Percentiles rank a stretch among this genome's conserved stretches.
phyloP scores from a whole-genome alignment of 306 rosid genomes.

The Alnus rubra region DNA sequence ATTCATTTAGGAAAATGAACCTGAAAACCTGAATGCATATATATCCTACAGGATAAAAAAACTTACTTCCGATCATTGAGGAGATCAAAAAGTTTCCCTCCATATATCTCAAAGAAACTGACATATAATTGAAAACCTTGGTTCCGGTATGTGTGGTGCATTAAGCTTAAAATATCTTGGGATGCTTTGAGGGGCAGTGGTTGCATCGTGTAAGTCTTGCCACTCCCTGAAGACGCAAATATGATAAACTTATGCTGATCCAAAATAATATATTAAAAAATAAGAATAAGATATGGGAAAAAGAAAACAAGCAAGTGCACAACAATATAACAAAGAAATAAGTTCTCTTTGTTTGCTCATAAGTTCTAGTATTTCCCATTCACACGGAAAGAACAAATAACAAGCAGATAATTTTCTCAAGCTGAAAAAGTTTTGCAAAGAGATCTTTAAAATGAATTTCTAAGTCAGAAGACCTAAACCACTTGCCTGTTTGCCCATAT shows the following conservation, averaged over 20 bases:
- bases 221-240: slow-evolving; percentile 57
- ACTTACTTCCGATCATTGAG: slow-evolving; percentile 82
- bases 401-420: neutral
- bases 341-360: neutral
- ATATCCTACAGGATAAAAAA: slow-evolving; percentile 21
- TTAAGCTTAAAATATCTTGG: slow-evolving; percentile 62
- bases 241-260: slow-evolving; percentile 4
- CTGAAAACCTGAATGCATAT: slow-evolving; percentile 16
- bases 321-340: neutral
- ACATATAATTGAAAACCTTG: slow-evolving; percentile 72
- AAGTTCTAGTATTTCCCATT: neutral
- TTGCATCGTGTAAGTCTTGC: slow-evolving; percentile 89
- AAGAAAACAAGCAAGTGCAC: slow-evolving; percentile 12
- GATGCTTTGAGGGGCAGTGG: slow-evolving; percentile 87
- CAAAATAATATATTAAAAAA: slow-evolving; percentile 13
- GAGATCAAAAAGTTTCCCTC: slow-evolving; percentile 84
- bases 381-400: neutral
- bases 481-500: slow-evolving; percentile 84
- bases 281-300: slow-evolving; percentile 1
- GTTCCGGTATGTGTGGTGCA: slow-evolving; percentile 61
- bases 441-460: neutral
- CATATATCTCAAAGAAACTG: slow-evolving; percentile 88
- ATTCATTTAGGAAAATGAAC: slow-evolving; percentile 30
- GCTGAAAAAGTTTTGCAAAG: neutral
- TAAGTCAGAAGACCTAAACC: slow-evolving; percentile 9